A percentile compares a stretch with the other conserved stretches of the same genome.
Conservation (phyloP, 495 filamentous ascomycete species). For the Talaromyces stipitatus region DNA sequence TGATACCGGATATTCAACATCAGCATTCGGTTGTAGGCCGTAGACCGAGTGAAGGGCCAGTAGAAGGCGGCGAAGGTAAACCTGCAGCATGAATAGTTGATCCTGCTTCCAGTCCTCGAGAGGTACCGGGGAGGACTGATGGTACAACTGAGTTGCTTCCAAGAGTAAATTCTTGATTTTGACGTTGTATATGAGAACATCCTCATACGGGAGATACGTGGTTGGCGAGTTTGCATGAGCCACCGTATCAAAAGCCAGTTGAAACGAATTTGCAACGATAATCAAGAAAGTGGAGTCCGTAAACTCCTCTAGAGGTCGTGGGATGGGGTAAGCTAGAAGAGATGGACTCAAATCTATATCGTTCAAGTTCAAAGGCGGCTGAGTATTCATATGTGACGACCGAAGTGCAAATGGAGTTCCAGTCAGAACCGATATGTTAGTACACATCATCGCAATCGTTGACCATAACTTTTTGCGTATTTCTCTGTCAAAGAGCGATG, state of each 20-base stretch:
- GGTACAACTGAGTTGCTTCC: not conserved
- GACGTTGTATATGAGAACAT: not conserved
- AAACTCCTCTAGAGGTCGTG: not conserved
- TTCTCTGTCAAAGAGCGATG: not conserved
- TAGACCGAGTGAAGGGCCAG: slow-evolving; percentile 1
- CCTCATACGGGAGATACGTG: not conserved
- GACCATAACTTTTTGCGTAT: slow-evolving; percentile 1
- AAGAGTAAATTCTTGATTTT: slow-evolving; percentile 2
- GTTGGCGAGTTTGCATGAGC: slow-evolving; percentile 4
- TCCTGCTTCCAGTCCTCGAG: slow-evolving; percentile 1
- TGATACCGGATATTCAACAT: slow-evolving; percentile 3
- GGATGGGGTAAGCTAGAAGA: not conserved
- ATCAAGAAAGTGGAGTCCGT: slow-evolving; percentile 5
- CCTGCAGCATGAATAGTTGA: slow-evolving; percentile 1
- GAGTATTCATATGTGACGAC: not conserved
- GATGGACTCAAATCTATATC: not conserved
- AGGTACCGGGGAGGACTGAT: not conserved
- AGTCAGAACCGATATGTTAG: not conserved
- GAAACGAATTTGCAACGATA: not conserved
- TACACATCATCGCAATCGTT: slow-evolving; percentile 1
- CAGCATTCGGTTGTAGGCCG: slow-evolving; percentile 1
- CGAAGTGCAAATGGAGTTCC: slow-evolving; percentile 3
- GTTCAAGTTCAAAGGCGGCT: slow-evolving; percentile 1
- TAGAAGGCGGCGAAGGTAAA: slow-evolving; percentile 1
- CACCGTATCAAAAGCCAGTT: not conserved